Conservation (phyloP, 108 stramenopile species). For the Poteriospumella lacustris region DNA sequence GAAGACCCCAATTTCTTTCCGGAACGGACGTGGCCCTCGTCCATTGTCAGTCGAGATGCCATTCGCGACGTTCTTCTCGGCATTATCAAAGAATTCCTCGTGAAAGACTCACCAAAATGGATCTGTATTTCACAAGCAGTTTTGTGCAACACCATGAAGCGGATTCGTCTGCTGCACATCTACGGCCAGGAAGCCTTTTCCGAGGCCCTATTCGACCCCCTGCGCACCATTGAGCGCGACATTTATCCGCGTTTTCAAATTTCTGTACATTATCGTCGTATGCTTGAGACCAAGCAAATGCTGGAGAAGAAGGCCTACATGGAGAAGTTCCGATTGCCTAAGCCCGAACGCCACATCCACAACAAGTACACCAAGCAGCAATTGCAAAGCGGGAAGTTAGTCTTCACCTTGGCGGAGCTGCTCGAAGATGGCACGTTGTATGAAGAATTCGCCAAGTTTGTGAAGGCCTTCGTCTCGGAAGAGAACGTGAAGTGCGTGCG, state of each 20-base stretch:
- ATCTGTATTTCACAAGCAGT: background rate
- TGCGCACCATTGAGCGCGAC: background rate
- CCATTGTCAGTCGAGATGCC: background rate
- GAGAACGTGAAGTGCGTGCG: background rate
- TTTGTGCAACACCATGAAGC: background rate
- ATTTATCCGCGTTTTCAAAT: background rate
- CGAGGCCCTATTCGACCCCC: background rate
- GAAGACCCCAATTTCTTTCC: background rate
- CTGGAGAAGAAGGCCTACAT: background rate
- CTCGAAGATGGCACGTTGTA: background rate
- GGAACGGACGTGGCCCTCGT: background rate
- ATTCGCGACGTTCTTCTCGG: background rate
- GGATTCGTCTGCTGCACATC: background rate
- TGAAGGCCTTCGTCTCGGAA: background rate
- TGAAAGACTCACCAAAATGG: background rate
- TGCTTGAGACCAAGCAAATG: background rate
- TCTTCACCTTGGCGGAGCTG: background rate
- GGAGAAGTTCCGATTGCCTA: background rate
- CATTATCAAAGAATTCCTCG: background rate
- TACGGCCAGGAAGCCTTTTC: background rate
- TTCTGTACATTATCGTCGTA: background rate
- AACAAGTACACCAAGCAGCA: background rate
- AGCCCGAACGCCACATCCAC: background rate
- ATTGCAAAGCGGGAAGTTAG: background rate
- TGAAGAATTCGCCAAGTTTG: background rate